Percentiles rank a stretch among this genome's conserved stretches.
phyloP scores from a whole-genome alignment of 306 rosid genomes.

The Cyamopsis tetragonoloba region DNA sequence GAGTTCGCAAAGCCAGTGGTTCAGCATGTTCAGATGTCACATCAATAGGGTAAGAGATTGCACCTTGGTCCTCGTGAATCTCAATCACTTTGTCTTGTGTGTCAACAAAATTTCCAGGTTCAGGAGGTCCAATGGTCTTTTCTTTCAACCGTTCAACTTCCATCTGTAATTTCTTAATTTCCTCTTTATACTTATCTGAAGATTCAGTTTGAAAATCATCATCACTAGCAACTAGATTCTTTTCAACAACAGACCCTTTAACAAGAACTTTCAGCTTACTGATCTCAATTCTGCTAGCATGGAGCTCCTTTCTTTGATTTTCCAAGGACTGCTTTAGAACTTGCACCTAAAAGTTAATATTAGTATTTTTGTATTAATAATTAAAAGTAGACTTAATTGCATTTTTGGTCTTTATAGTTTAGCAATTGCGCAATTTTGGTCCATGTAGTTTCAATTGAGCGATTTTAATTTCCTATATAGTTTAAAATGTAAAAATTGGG shows the following conservation, averaged over 20 bases:
- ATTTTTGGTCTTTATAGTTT: no score
- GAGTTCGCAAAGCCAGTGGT: conserved; percentile 30
- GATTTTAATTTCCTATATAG: no score
- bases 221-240: conserved; percentile 33
- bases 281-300: conserved; percentile 69
- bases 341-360: conserved; percentile 56
- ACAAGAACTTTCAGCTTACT: conserved; percentile 65
- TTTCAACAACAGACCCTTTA: conserved; percentile 46
- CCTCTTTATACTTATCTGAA: conserved; percentile 67
- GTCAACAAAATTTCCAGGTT: conserved; percentile 28
- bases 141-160: conserved; percentile 66
- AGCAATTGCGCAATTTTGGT: no score
- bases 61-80: conserved; percentile 68
- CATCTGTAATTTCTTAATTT: conserved; percentile 60
- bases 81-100: conserved; percentile 61
- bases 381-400: no score
- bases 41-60: conserved; percentile 37
- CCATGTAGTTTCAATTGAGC: no score
- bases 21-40: conserved; percentile 35
- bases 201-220: conserved; percentile 39
- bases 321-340: conserved; percentile 70
- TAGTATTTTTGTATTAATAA: no score
- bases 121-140: conserved; percentile 29
- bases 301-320: conserved; percentile 65
- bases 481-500: no score